These are phyloP conservation scores for Heracleum sosnowskyi DNA, from an alignment of 129 eudicot species.

Conservation along the genomic window DNA sequence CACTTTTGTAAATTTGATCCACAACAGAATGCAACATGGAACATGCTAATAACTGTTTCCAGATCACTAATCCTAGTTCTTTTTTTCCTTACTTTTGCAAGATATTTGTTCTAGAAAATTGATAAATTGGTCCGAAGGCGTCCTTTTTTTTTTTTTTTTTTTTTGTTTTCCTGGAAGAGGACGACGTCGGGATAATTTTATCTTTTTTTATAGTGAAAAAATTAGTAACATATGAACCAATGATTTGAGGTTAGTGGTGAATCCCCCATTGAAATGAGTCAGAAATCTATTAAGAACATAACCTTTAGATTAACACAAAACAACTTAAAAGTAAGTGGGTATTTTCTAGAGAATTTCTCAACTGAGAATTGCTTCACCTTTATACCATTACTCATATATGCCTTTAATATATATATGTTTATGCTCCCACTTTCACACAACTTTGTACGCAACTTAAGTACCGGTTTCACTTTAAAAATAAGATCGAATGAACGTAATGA, in stretches of 20 bases:
- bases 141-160: too few relatives aligned
- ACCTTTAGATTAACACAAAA: too few relatives aligned
- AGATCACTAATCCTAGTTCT: neutral
- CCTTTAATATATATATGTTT: slow-evolving; percentile 21
- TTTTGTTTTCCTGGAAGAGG: too few relatives aligned
- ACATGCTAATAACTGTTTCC: neutral
- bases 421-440: slow-evolving; percentile 23
- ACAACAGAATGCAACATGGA: neutral
- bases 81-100: neutral
- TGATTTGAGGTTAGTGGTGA: slow-evolving; percentile 1
- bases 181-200: too few relatives aligned
- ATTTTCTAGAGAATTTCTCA: neutral
- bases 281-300: neutral
- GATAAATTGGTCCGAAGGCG: too few relatives aligned
- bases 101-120: too few relatives aligned
- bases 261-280: neutral
- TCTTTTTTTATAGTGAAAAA: too few relatives aligned
- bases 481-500: slow-evolving; percentile 30
- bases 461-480: slow-evolving; percentile 19
- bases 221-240: neutral
- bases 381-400: slow-evolving; percentile 26
- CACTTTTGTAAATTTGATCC: neutral
- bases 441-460: slow-evolving; percentile 28
- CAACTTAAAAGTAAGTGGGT: neutral
- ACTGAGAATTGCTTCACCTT: slow-evolving; percentile 12